Evolutionary conservation across 2,329 filamentous ascomycete species (phyloP), one percentile per base, ranked within the genome.

Genomic region (Pseudogymnoascus pannorum): DNA sequence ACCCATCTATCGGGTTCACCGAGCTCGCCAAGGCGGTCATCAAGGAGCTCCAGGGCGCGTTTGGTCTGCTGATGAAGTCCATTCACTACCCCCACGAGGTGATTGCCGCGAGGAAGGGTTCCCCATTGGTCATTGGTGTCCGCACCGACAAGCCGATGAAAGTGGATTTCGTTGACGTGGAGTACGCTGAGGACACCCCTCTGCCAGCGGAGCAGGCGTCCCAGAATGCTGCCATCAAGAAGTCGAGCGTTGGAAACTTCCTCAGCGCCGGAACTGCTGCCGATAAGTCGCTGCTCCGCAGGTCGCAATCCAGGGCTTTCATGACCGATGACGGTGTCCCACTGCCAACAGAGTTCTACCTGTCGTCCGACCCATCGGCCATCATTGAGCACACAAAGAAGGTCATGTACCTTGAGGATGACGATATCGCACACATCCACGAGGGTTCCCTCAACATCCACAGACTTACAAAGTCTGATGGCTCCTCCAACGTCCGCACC

Each of bases 301-400:
- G 94, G 76, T 97, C 94, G 60, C 94, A 99, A 79, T 99, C 94
- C 51, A 92, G 94, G 69, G 94, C 94, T 66, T 99, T 99, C 84
- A 90, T 99, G 81, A 97, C 93, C 61, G 94, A 99, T 73, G 94
- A 99, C 76, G 94, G 94, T 75, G 89, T 92, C 76, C 94, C 94
- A 68, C 96, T 97, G 85, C 93, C 94, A 66, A 93, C 93, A 71
- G 94, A 99, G 77, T 99, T 99, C 82, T 99, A 97, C 86, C 86
- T 99, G 68, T 99, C 94, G 63, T 99, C 94, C 63, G 94, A 99
- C 77, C 94, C 94, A 16, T 97, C 94, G 42, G 93, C 94, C 72
- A 97, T 99, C 72, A 89, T 99, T 69, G 94, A 99, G 83, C 94
- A 99, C 84, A 99, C 94, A 75, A 99, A 99, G 86, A 99, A 97